These are phyloP conservation scores for Lecanosticta acicola DNA, from an alignment of 2,329 filamentous ascomycete species.

Conservation along the genomic window DNA sequence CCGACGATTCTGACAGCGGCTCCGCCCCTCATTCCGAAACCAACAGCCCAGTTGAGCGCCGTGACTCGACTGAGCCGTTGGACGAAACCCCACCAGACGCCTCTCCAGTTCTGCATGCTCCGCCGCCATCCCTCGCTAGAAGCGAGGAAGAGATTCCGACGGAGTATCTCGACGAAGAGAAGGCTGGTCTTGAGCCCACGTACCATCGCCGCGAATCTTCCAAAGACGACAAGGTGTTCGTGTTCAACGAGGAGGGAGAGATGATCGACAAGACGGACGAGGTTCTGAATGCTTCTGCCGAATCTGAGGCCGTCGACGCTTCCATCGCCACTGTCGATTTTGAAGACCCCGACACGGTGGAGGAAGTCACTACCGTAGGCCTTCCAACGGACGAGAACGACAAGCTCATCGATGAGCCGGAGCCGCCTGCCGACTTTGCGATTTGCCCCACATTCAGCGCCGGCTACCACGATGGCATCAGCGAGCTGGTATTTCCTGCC, in stretches of 20 bases:
- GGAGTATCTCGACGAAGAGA: too few relatives aligned
- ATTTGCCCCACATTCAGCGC: conserved; percentile 16
- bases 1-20: too few relatives aligned
- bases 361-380: too few relatives aligned
- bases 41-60: too few relatives aligned
- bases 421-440: conserved; percentile 6
- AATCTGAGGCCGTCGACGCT: neutral
- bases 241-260: neutral
- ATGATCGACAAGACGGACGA: neutral
- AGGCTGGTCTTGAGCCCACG: too few relatives aligned
- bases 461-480: conserved; percentile 11
- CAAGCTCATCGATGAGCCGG: neutral
- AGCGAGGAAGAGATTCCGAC: too few relatives aligned
- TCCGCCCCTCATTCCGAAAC: too few relatives aligned
- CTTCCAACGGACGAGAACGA: neutral
- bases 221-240: neutral
- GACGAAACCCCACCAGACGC: too few relatives aligned
- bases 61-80: too few relatives aligned
- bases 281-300: neutral
- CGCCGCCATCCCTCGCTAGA: too few relatives aligned
- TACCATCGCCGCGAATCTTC: neutral
- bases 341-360: neutral
- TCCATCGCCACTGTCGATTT: neutral
- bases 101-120: too few relatives aligned
- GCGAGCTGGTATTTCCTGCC: conserved; percentile 17